These are phyloP conservation scores for Diplodia intermedia DNA, from an alignment of 2,329 filamentous ascomycete genomes.

Conservation along the genomic window DNA sequence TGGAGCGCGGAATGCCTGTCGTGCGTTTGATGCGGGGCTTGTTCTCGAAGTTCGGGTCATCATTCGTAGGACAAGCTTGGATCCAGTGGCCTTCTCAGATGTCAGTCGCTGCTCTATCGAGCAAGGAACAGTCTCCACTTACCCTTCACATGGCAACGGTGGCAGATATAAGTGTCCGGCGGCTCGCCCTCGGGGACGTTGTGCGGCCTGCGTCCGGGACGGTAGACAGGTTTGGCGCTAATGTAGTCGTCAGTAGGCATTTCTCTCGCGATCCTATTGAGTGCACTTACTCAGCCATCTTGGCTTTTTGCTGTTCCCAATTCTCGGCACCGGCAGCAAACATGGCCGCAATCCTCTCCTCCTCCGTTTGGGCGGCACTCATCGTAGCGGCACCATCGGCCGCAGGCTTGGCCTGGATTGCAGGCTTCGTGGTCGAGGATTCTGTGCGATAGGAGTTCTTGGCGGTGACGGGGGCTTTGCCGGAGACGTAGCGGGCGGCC, in stretches of 20 bases:
- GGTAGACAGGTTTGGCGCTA: conserved; percentile 54
- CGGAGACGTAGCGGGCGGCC: conserved; percentile 93
- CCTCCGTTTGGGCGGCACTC: conserved; percentile 84
- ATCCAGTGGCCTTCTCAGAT: conserved; percentile 82
- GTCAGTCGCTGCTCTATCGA: conserved; percentile 39
- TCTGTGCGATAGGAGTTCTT: conserved; percentile 79
- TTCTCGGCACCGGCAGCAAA: conserved; percentile 88
- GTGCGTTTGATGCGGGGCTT: conserved; percentile 93
- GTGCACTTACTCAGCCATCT: conserved; percentile 72
- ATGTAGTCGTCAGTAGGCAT: conserved; percentile 28
- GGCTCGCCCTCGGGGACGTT: conserved; percentile 92
- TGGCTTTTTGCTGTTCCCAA: conserved; percentile 92
- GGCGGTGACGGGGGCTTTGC: conserved; percentile 89
- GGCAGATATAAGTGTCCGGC: conserved; percentile 93
- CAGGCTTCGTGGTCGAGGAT: conserved; percentile 61
- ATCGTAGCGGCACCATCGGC: conserved; percentile 68
- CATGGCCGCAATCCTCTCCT: conserved; percentile 92
- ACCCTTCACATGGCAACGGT: conserved; percentile 92
- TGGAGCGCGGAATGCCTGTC: conserved; percentile 93
- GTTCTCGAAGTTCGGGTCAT: conserved; percentile 94
- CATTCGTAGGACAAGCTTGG: conserved; percentile 96
- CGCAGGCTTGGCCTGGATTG: conserved; percentile 47
- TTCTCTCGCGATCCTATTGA: conserved; percentile 38
- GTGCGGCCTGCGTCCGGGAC: conserved; percentile 63
- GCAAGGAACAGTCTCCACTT: conserved; percentile 32